phyloP scores from a whole-genome alignment of 1,284 basidiomycete genomes.

The Thelephora terrestris region DNA sequence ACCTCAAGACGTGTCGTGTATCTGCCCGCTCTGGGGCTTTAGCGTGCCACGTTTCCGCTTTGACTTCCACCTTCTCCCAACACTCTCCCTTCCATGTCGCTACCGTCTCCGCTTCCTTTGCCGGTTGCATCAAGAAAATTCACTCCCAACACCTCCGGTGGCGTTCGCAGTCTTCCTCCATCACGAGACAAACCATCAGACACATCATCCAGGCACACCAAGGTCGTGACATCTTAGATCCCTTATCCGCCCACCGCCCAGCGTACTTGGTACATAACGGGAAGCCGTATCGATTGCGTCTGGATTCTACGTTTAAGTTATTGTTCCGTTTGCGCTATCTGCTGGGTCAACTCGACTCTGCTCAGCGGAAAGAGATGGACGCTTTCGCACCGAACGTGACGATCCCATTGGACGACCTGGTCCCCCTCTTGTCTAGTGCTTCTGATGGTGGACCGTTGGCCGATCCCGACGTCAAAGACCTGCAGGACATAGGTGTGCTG shows the following conservation, averaged over 20 bases:
- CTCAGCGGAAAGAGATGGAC: slow-evolving; percentile 16
- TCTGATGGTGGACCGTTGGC: neutral
- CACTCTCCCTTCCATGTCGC: neutral
- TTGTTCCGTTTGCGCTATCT: slow-evolving; percentile 62
- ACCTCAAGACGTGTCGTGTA: neutral
- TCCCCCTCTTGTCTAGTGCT: slow-evolving; percentile 2
- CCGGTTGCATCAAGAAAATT: neutral
- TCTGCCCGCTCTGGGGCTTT: no score
- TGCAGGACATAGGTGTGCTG: neutral
- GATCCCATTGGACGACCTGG: slow-evolving; percentile 16
- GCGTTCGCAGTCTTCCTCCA: neutral
- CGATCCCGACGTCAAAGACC: neutral
- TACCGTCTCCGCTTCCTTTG: neutral
- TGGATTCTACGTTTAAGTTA: slow-evolving; percentile 56
- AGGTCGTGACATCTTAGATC: slow-evolving; percentile 34
- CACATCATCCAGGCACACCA: slow-evolving; percentile 1
- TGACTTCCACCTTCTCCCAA: neutral
- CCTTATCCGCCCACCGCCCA: slow-evolving; percentile 68
- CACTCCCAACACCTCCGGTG: neutral
- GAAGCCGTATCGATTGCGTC: slow-evolving; percentile 51
- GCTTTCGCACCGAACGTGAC: slow-evolving; percentile 5
- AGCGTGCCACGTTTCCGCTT: neutral
- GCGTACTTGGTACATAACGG: slow-evolving; percentile 72
- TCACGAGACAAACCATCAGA: neutral
- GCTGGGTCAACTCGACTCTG: slow-evolving; percentile 25